phyloP scores from a whole-genome alignment of 2,329 filamentous ascomycete species.

The Raffaelea ambrosiae region DNA sequence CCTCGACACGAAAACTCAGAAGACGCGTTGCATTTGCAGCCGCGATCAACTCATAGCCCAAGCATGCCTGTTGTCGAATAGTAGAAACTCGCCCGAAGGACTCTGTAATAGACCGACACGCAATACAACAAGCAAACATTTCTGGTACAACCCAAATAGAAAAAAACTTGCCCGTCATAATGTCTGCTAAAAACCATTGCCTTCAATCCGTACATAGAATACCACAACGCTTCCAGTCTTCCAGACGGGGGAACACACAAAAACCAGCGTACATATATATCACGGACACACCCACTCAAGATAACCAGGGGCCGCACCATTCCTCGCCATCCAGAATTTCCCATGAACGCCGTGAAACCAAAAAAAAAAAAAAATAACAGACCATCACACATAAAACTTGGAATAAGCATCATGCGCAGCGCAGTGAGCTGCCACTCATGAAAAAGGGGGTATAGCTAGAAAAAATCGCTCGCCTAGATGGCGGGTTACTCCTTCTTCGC shows the following conservation, averaged over 20 bases:
- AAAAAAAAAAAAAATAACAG: slow-evolving; percentile 3
- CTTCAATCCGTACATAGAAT: not conserved
- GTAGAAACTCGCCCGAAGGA: too few species aligned
- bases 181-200: too few species aligned
- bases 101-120: too few species aligned
- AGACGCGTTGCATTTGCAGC: too few species aligned
- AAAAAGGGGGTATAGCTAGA: slow-evolving; percentile 11
- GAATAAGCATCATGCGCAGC: slow-evolving; percentile 7
- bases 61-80: too few species aligned
- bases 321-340: slow-evolving; percentile 11
- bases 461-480: slow-evolving; percentile 1
- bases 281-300: slow-evolving; percentile 8
- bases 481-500: slow-evolving; percentile 15
- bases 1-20: too few species aligned
- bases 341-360: not conserved
- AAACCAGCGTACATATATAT: slow-evolving; percentile 10
- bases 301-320: slow-evolving; percentile 11
- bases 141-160: too few species aligned
- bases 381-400: slow-evolving; percentile 14
- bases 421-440: slow-evolving; percentile 9
- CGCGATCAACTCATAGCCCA: too few species aligned
- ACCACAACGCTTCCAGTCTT: not conserved
- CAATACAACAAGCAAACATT: too few species aligned
- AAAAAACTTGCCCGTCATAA: too few species aligned
- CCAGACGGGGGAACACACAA: slow-evolving; percentile 1